Percentiles rank a stretch among this genome's conserved stretches.
These are phyloP conservation scores for Seiridium unicorne DNA, from an alignment of 2,329 filamentous ascomycete species.

Conservation along the genomic window DNA sequence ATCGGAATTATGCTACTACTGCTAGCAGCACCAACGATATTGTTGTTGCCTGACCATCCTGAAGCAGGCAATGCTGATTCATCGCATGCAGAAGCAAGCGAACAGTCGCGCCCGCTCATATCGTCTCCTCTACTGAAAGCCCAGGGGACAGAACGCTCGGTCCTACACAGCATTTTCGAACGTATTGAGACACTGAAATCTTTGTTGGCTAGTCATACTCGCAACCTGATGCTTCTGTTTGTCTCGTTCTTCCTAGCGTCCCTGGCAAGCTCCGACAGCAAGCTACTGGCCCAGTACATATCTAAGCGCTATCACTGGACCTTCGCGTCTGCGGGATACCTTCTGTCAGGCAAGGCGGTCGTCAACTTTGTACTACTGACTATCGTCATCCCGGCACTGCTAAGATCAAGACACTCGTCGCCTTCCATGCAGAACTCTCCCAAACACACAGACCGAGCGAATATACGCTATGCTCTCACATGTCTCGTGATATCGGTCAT, in stretches of 20 bases:
- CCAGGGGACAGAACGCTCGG: conserved; percentile 19
- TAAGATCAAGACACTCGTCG: conserved; percentile 23
- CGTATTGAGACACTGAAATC: conserved; percentile 28
- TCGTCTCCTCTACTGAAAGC: conserved; percentile 38
- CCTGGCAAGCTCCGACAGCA: conserved; percentile 49
- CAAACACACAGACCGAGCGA: conserved; percentile 25
- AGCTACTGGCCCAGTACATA: conserved; percentile 48
- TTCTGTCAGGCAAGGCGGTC: conserved; percentile 45
- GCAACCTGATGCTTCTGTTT: conserved; percentile 41
- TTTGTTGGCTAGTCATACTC: conserved; percentile 34
- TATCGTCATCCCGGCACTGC: conserved; percentile 36
- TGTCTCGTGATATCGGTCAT: conserved; percentile 37
- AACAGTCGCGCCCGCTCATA: conserved; percentile 34
- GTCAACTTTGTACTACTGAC: conserved; percentile 45
- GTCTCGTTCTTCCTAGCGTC: conserved; percentile 45
- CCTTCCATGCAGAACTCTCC: conserved; percentile 10
- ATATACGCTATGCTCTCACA: conserved; percentile 31
- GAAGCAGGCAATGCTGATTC: neutral
- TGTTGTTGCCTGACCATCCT: conserved; percentile 22
- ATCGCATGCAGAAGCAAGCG: conserved; percentile 20
- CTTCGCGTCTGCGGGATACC: conserved; percentile 45
- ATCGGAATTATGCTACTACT: conserved; percentile 35
- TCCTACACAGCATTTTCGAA: conserved; percentile 19
- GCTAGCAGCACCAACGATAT: conserved; percentile 29
- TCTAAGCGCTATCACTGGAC: conserved; percentile 46